Conservation (phyloP, 176 grass and related monocot genomes). For the Musa schizocarpa region DNA sequence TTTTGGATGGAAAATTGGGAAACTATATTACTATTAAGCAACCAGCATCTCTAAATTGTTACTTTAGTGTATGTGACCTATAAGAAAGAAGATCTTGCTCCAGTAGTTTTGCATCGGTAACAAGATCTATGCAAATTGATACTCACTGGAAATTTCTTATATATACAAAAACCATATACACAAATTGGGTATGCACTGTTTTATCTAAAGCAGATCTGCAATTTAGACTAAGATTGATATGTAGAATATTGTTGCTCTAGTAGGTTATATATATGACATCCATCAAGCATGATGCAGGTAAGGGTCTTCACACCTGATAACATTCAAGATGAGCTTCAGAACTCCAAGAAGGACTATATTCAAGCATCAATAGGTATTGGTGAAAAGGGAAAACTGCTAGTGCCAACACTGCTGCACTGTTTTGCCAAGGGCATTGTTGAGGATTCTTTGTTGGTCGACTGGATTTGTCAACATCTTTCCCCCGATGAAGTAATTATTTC, state of each 20-base stretch:
- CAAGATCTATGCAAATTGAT: not conserved
- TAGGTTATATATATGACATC: not conserved
- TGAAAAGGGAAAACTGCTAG: conserved; percentile 70
- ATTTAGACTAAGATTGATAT: too few species aligned
- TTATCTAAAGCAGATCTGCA: too few species aligned
- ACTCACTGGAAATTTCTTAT: not conserved
- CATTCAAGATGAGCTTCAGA: conserved; percentile 57
- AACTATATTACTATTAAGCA: not conserved
- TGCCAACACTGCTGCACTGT: conserved; percentile 77
- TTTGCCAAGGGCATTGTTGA: conserved; percentile 69
- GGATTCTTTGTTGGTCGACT: conserved; percentile 80
- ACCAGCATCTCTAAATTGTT: not conserved
- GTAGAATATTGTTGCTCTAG: not conserved
- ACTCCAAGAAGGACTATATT: conserved; percentile 80
- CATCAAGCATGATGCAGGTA: conserved; percentile 39
- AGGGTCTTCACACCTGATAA: conserved; percentile 69
- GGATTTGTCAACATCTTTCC: conserved; percentile 76
- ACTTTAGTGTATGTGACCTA: not conserved
- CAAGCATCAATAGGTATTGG: conserved; percentile 64
- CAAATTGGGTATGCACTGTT: not conserved
- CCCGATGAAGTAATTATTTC: conserved; percentile 62
- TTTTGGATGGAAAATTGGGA: too few species aligned
- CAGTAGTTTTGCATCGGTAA: not conserved
- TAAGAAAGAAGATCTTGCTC: not conserved
- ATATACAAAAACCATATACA: not conserved